Evolutionary conservation across 257 asterid genomes (phyloP), one percentile per base, ranked within the genome.

Genomic region (Perilla frutescens): DNA sequence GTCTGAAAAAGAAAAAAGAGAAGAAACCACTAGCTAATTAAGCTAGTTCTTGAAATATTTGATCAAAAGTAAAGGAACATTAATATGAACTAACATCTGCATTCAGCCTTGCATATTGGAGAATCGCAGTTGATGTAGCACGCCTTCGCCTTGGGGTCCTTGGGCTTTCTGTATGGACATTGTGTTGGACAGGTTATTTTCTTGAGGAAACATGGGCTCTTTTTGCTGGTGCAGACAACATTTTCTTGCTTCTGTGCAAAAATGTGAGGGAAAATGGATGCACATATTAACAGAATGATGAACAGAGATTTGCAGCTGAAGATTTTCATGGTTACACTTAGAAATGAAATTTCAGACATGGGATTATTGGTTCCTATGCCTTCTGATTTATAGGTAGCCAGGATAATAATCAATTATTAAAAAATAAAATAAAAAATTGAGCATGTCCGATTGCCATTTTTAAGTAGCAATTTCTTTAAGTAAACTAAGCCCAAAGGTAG

Each of bases 71-170:
- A 50, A 50, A 8, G 13, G 4, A 0, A 34, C 37, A 34, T 34
- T 34, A 34, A 2, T 34, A 34, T 34, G 37, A 0, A 55, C 84
- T 79, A 76, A 85, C 94, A 12, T 74, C 53, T 82, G 88, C 96
- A 87, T 70, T 71, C 82, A 1, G 96, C 51, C 68, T 62, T 66
- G 89, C 91, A 89, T 6, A 79, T 49, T 2, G 93, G 93, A 7
- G 91, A 84, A 26, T 74, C 67, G 34, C 94, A 90, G 72, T 86
- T 77, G 76, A 89, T n/a, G 26, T 12, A 84, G 54, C 95, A 88
- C 9, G 85, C 96, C 78, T 86, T 90, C 8, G 76, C 79, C 6
- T 78, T 76, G 0, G 84, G 60, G 56, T 78, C 1, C 0, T 6
- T 43, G 12, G 89, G 89, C 3, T 26, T 32, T 58, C 39, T 39